phyloP scores from a whole-genome alignment of 129 eudicot species.

The Lactuca saligna region DNA sequence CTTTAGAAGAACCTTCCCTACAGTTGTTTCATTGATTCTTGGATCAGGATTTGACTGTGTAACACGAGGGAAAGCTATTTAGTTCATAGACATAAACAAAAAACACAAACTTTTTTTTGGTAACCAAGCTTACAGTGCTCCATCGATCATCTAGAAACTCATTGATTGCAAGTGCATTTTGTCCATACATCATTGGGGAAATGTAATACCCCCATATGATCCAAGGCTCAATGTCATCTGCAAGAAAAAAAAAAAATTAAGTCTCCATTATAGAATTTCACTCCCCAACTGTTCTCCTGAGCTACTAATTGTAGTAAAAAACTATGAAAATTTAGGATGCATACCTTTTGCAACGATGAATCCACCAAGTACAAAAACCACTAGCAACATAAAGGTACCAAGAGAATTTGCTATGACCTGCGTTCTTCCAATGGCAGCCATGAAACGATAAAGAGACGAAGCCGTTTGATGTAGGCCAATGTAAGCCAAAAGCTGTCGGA shows the following conservation, averaged over 20 bases:
- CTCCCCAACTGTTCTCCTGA: neutral
- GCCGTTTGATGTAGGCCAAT: constrained; percentile 67
- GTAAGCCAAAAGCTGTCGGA: constrained; percentile 52
- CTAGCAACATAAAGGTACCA: constrained; percentile 45
- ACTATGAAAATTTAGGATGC: neutral
- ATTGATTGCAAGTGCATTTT: constrained; percentile 63
- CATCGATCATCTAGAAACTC: constrained; percentile 71
- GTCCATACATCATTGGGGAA: constrained; percentile 80
- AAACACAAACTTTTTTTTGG: neutral
- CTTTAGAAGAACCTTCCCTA: constrained; percentile 60
- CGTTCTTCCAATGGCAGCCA: constrained; percentile 62
- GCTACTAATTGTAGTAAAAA: neutral
- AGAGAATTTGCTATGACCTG: constrained; percentile 49
- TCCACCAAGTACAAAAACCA: constrained; percentile 64
- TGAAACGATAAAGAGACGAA: constrained; percentile 48
- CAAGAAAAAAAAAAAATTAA: neutral
- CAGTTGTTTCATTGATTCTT: constrained; percentile 49
- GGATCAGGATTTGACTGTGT: constrained; percentile 54
- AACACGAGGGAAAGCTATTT: neutral
- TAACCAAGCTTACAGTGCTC: constrained; percentile 46
- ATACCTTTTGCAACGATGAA: constrained; percentile 59
- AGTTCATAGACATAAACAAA: neutral
- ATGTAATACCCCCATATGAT: constrained; percentile 66
- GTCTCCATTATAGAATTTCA: neutral
- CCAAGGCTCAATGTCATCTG: constrained; percentile 66